These are phyloP conservation scores for Sanghuangporus weigelae DNA, from an alignment of 1,284 basidiomycete species.

Conservation along the genomic window DNA sequence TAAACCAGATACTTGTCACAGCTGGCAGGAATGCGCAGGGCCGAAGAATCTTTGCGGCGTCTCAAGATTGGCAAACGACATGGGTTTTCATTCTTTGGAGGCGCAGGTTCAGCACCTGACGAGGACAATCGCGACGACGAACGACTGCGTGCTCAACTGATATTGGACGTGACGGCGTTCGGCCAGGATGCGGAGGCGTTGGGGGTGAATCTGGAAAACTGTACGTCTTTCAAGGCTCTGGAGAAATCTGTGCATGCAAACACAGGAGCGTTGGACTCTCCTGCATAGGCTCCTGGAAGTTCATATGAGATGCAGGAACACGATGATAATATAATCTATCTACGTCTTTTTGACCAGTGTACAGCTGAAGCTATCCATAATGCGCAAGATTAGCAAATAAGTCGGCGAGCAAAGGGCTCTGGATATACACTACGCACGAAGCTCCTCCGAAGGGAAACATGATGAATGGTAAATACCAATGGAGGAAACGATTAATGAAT, in stretches of 20 bases:
- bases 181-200: constrained; percentile 69
- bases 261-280: constrained; percentile 32
- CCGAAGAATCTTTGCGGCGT: constrained; percentile 80
- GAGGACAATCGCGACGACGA: constrained; percentile 75
- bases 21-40: constrained; percentile 81
- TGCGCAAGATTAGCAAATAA: neutral
- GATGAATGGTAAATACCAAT: constrained; percentile 14
- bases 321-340: neutral
- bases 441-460: constrained; percentile 3
- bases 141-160: constrained; percentile 81
- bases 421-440: constrained; percentile 12
- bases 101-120: constrained; percentile 39
- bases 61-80: constrained; percentile 83
- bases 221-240: constrained; percentile 52
- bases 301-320: neutral
- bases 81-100: constrained; percentile 74
- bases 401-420: neutral
- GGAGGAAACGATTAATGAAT: constrained; percentile 9
- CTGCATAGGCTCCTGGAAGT: neutral
- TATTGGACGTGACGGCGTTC: constrained; percentile 79
- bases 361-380: neutral
- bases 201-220: constrained; percentile 56
- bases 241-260: constrained; percentile 52
- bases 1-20: constrained; percentile 58
- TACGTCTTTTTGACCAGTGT: neutral